Evolutionary conservation across 768 basidiomycete genomes (phyloP), one percentile per base, ranked within the genome.

Genomic region (Agaricus blazei): DNA sequence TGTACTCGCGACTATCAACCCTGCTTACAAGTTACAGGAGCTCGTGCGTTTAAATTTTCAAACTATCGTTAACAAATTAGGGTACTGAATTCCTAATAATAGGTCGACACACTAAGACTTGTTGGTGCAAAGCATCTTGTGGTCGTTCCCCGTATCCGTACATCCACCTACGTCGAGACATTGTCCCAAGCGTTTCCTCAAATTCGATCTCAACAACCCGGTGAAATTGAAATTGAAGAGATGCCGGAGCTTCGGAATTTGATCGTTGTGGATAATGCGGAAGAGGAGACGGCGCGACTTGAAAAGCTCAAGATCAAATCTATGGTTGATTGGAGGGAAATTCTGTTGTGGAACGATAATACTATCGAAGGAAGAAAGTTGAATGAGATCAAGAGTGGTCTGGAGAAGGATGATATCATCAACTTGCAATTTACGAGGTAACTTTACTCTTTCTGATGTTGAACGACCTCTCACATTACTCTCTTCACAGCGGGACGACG

Each of bases 341-440:
- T 83, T 9, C 64, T 91, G 31, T 69, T 89, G 2, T 92, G 89
- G 88, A 67, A 77, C 54, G 81, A 85, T 62, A 78, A 78, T 56
- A 65, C 69, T 0, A 60, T 52, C 36, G 82, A 85, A 63, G 66
- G 62, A 26, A 63, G 65, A 36, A 52, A 72, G 19, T 77, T 85
- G 48, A 70, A 71, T 50, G 71, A 77, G n/a, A 69, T 78, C 2
- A 62, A 64, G 37, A 56, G 59, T 19, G 72, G 72, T 2, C 62
- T 85, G 52, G 51, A 75, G 6, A 78, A 81, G 41, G 82, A 89
- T 54, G 90, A 93, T 28, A 75, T 91, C 4, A 83, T 91, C 47
- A 93, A 90, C 63, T 62, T 93, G 55, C 90, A 93, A 63, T 93
- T 92, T 63, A 93, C 90, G 31, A 92, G 89, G 88, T 88, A 58